Evolutionary conservation across 108 stramenopile genomes (phyloP).

Genomic region (Nannochloropsis gaditana): DNA sequence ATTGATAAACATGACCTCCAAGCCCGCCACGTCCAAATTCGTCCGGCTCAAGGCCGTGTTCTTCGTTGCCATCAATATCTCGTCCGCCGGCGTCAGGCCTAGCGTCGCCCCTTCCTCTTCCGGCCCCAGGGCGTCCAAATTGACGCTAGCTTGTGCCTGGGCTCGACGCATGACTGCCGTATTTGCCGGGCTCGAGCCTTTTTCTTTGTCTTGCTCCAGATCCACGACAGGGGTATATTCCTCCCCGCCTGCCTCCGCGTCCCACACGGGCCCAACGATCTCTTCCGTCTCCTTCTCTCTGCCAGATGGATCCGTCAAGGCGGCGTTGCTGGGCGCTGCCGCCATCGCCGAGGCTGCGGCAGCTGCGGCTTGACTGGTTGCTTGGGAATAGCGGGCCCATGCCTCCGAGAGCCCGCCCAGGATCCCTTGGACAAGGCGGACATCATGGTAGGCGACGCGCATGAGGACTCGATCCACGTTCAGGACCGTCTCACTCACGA

Average conservation of each 20-base stretch:
- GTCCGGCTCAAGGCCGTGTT: not conserved
- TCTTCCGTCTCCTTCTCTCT: not conserved
- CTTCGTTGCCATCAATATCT: not conserved
- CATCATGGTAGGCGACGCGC: constrained; percentile 14
- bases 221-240: not conserved
- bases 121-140: not conserved
- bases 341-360: not conserved
- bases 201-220: not conserved
- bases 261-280: not conserved
- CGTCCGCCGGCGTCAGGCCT: not conserved
- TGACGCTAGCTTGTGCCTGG: not conserved
- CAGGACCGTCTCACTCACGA: not conserved
- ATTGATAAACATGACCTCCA: not conserved
- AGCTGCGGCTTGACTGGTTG: not conserved
- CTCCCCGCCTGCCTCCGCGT: not conserved
- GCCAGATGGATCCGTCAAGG: not conserved
- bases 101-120: not conserved
- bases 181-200: not conserved
- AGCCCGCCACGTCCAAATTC: not conserved
- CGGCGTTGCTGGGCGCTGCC: not conserved
- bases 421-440: not conserved
- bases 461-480: constrained; percentile 5
- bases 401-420: not conserved
- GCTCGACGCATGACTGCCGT: not conserved
- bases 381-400: not conserved